Base-by-base conservation (phyloP, 768 basidiomycete species). In the Gymnopilus junonius region DNA sequence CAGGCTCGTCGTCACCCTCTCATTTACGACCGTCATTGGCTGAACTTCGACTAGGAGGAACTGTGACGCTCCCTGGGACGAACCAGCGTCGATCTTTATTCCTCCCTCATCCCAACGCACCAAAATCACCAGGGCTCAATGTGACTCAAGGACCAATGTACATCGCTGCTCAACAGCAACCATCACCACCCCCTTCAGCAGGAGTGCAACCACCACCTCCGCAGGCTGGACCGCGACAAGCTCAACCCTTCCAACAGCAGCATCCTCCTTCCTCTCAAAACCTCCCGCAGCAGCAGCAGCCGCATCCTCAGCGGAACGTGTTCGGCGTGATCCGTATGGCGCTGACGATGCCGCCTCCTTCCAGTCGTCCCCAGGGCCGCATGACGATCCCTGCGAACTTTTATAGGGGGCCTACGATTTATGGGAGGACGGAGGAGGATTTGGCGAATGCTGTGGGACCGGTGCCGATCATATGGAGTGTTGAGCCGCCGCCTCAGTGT, bases 381-480 rank as follows among this genome's bases (percentile, higher is more conserved):
- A 54, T 34, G 4, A 20, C 40, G 6, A n/a, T 11, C 1, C 56
- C 42, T 34, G 51, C 51, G 8, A 50, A 60, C 29, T 27, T 61
- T 3, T 32, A 48, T 3, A 46, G 76, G 7, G 80, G 81, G 10
- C 80, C 82, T 25, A 92, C 91, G 14, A 82, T 93, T 6, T 91
- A 89, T 63, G 91, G 83, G 0, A 74, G 81, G 23, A 86, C 80
- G 21, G 80, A 83, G 25, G 68, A 68, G 14, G 90, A 92, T 59
- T 69, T 93, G 42, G 67, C 66, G 20, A 69, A 58, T 29, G 77
- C 89, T 14, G 70, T 74, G 27, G 84, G 85, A 0, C 90, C 91
- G 1, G 86, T 92, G 0, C 86, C 84, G 0, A 87, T 92, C 43
- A 65, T 78, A 8, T 92, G 88, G 70, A 82, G 82, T 39, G 61